Evolutionary conservation across 1,139 yeast species (phyloP).

Genomic region (Neolecta irregularis): DNA sequence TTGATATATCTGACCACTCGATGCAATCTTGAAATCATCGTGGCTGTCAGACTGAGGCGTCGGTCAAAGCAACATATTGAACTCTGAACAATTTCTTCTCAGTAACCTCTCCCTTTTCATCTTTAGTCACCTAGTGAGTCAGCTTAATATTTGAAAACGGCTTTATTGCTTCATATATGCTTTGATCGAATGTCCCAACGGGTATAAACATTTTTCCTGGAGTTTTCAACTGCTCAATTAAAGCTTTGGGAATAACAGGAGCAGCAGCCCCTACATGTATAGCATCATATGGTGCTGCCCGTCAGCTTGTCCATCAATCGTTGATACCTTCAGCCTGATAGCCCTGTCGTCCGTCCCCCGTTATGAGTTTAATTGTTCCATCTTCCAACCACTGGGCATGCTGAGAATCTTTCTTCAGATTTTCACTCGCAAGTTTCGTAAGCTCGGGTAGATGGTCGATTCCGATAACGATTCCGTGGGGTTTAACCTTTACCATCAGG

Average conservation of each 20-base stretch:
- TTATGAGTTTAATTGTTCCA: conserved; percentile 5
- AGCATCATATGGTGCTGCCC: conserved; percentile 13
- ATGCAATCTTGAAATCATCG: too few relatives aligned
- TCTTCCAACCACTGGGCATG: conserved; percentile 7
- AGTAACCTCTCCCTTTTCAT: too few relatives aligned
- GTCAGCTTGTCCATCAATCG: conserved; percentile 4
- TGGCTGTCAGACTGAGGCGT: too few relatives aligned
- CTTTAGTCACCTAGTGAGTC: conserved; percentile 1
- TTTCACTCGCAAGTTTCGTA: conserved; percentile 2
- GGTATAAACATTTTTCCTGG: conserved; percentile 16
- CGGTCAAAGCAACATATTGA: too few relatives aligned
- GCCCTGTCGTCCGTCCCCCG: conserved; percentile 8
- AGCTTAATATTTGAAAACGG: background rate
- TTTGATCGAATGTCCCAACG: conserved; percentile 7
- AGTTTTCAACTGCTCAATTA: conserved; percentile 11
- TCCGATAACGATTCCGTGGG: conserved; percentile 14
- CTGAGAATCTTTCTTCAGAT: conserved; percentile 8
- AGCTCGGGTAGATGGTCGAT: conserved; percentile 15
- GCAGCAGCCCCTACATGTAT: conserved; percentile 15
- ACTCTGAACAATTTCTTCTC: too few relatives aligned
- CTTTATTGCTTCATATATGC: background rate
- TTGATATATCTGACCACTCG: too few relatives aligned
- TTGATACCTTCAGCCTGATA: conserved; percentile 5
- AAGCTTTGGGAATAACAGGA: conserved; percentile 10
- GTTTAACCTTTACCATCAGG: background rate